Base-by-base conservation (phyloP, 352 stramenopile species). In the Pythium coloratum region DNA sequence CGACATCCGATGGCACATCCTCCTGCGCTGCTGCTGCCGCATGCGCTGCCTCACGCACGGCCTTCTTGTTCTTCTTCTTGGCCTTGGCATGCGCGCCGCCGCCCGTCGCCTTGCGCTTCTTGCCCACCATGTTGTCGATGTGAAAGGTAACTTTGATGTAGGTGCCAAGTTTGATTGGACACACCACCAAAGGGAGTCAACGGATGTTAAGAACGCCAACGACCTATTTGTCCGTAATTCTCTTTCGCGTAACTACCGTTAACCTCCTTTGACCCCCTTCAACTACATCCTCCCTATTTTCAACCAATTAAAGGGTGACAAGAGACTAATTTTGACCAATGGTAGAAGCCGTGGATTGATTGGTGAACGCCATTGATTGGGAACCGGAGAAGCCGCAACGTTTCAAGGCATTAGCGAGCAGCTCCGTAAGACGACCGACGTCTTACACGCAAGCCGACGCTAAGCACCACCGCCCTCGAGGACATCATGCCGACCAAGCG, bases 401-500 rank as follows among this genome's bases (percentile, higher is more conserved):
- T 46, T 64, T 70, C 56, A 65, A 60, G 58, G 38, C 32, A n/a
- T 44, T 56, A 46, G 50, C 28, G 24, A 67, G 50, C 56, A 61
- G 47, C 58, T 55, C 47, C 58, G 28, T 5, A 24, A 24, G 56
- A 18, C 18, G 30, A 51, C 33, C 20, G 20, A 24, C 20, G 20
- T 24, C 20, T 24, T 24, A 24, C 20, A 24, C 20, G 20, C 20
- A 24, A 24, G 20, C 20, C 20, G 20, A 44, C 55, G 7, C 55
- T 40, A 36, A 28, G 30, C 16, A 2, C 14, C 20, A 24, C 20
- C 20, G 20, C 20, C 20, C 20, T 24, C 20, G 46, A 26, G 6
- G 36, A 7, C 33, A 83, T 47, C 68, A 95, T 95, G 88, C 78
- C 82, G 69, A 94, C 88, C 54, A 95, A 95, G 71, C 85, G 88